Base-by-base conservation (phyloP, 2,329 filamentous ascomycete species). In the Zalaria sp. region DNA sequence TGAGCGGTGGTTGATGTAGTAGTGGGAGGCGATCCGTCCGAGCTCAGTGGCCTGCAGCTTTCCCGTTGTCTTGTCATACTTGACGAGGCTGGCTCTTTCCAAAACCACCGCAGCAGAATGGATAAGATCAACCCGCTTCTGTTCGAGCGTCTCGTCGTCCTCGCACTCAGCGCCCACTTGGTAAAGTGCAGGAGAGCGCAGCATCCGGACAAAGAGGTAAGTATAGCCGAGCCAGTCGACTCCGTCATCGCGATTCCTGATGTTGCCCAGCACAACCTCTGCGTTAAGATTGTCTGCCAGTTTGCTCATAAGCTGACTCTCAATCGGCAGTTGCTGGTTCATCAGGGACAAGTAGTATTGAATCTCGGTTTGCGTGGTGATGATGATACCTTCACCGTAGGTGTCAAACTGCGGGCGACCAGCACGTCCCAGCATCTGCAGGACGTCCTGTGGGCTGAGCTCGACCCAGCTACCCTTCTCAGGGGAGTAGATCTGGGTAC, bases 171-270 rank as follows among this genome's bases (percentile, higher is more conserved):
- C 79, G 4, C 91, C 91, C 39, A 98, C 91, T 56, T 91, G 89
- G 59, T 98, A 98, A 8, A 98, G 67, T 0, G 86, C 89, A 31
- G 91, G 91, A 2, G 89, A 95, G 27, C 91, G 81, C 47, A 98
- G 74, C 91, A 98, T 98, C 39, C 91, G 83, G 42, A 98, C 86
- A 56, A 94, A 98, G 11, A 98, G 77, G 60, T 98, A 98, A 0
- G 89, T 95, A 61, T 98, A 98, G 8, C 91, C 89, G 29, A 98
- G 75, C 91, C 91, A 98, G 57, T 98, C 88, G n/a, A 98, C 91
- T 51, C 83, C 91, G 57, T 98, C 91, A 51, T 98, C 89, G 45
- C 93, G 79, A 46, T 72, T 88, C 43, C 89, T 79, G 26, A 98
- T 77, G 54, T 94, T 98, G 40, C 91, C 91, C 18, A 98, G 73